These are phyloP conservation scores for Fusarium staphyleae DNA, from an alignment of 2,329 filamentous ascomycete genomes.

Conservation along the genomic window DNA sequence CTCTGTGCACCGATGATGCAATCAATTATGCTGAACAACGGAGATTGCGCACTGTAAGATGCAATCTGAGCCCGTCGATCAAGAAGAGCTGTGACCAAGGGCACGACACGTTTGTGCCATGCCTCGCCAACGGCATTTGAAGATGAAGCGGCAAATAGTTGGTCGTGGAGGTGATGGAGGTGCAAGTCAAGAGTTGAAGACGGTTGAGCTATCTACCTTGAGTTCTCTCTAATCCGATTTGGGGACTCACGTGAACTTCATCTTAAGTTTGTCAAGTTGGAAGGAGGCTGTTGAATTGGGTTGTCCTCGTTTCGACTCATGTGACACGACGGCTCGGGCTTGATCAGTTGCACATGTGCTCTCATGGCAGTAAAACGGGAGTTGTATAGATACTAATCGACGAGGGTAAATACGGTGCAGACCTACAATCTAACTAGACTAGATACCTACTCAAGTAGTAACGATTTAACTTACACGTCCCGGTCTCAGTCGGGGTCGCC, in stretches of 20 bases:
- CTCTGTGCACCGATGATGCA: background rate
- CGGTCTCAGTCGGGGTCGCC: too few relatives aligned
- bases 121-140: constrained; percentile 2
- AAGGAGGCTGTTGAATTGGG: background rate
- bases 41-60: background rate
- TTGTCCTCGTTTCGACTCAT: background rate
- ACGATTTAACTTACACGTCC: too few relatives aligned
- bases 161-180: too few relatives aligned
- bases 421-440: too few relatives aligned
- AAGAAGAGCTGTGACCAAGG: background rate
- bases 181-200: too few relatives aligned
- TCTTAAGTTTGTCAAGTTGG: background rate
- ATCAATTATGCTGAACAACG: constrained; percentile 3
- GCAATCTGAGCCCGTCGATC: background rate
- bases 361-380: background rate
- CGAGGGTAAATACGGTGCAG: too few relatives aligned
- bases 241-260: background rate
- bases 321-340: constrained; percentile 3
- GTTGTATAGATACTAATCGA: background rate
- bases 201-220: too few relatives aligned
- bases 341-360: background rate
- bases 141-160: too few relatives aligned
- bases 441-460: background rate
- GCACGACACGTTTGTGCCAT: constrained; percentile 4
- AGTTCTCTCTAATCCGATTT: too few relatives aligned